Evolutionary conservation across 2,329 filamentous ascomycete genomes (phyloP), one percentile per base, ranked within the genome.

Genomic region (Xylariomycetidae sp.): DNA sequence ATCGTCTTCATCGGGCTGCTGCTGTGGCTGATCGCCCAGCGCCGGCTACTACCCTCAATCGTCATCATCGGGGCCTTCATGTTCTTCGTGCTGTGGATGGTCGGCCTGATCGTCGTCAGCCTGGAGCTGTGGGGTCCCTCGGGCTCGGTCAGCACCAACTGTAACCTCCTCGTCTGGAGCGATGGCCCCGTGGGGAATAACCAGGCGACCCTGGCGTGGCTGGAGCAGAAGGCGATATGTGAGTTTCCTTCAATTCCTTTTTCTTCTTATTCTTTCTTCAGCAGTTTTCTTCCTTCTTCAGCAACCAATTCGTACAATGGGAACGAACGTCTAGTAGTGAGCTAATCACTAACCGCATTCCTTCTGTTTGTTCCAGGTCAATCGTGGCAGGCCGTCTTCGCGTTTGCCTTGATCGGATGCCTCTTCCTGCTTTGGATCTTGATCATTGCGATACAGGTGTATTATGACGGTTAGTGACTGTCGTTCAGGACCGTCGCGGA

Each of bases 381-480:
- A 57, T 69, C 69, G 27, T 83, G 80, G 80, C 72, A 79, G 46
- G 69, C 80, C 2, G 74, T 75, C 2, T 84, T 82, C 56, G 70
- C 77, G 1, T 78, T 83, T 53, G 69, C 69, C 13, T 56, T 84
- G 16, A 70, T 79, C 2, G 79, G 78, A 0, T 62, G 58, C 13
- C 59, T 80, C 1, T 82, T 82, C 43, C 54, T 81, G 38, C 51
- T 82, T n/a, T 82, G 78, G 78, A 75, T 82, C 49, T 80, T 82
- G 67, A 63, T 81, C 41, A 81, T 82, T 71, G 72, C 77, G 9
- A 77, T 79, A 46, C 76, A 80, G 42, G 78, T 82, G 8, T 82
- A 77, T 62, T 70, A 53, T 20, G 50, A 51, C 17, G 45, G 46
- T 14, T 35, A 36, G 4, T 49, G 33, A 33, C 19, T 4, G 2